Conservation (phyloP, 768 basidiomycete species). For the Pisolithus sp. region DNA sequence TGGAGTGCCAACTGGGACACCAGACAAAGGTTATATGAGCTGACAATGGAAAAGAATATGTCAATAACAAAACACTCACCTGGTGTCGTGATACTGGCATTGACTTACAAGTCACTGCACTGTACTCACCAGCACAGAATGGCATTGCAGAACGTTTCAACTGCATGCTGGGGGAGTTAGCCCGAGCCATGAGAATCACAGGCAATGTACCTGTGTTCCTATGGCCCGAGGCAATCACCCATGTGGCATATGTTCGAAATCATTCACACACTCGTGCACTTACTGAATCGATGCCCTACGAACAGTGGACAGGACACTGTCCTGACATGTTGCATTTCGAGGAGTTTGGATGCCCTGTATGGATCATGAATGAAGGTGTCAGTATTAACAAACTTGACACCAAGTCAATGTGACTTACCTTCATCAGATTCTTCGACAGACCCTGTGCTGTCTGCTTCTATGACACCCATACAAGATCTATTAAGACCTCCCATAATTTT, state of each 20-base stretch:
- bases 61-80: too few relatives aligned
- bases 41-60: too few relatives aligned
- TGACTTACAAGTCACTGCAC: slow-evolving; percentile 25
- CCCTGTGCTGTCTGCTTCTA: background rate
- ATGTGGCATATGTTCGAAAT: slow-evolving; percentile 8
- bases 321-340: background rate
- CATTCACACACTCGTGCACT: background rate
- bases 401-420: background rate
- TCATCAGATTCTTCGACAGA: background rate
- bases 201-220: slow-evolving; percentile 18
- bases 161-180: slow-evolving; percentile 11
- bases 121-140: slow-evolving; percentile 34
- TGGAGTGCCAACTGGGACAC: slow-evolving; percentile 14
- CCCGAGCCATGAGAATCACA: slow-evolving; percentile 26
- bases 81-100: slow-evolving; percentile 17
- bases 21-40: too few relatives aligned
- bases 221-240: slow-evolving; percentile 27
- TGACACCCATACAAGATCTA: background rate
- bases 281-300: background rate
- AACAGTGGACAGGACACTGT: background rate
- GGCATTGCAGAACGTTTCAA: slow-evolving; percentile 25
- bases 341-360: background rate
- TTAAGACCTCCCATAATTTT: background rate
- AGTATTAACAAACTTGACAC: background rate
- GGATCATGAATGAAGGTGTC: background rate